Conservation (phyloP, 345 rosid species). For the Salix brachista region DNA sequence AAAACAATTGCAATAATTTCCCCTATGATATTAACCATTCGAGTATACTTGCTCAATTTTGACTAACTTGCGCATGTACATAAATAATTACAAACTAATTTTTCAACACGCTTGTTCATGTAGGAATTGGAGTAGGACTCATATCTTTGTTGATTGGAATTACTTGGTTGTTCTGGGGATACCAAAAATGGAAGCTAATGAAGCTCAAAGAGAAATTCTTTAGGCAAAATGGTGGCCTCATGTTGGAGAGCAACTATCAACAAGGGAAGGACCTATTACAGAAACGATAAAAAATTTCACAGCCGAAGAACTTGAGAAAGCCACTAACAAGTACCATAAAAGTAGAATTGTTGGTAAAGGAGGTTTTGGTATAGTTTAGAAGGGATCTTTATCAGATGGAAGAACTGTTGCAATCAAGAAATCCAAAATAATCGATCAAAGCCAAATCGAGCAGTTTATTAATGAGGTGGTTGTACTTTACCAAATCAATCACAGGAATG, state of each 20-base stretch:
- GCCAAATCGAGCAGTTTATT: neutral
- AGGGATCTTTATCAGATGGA: neutral
- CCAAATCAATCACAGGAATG: constrained; percentile 1
- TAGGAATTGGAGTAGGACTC: too few relatives aligned
- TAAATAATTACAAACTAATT: too few relatives aligned
- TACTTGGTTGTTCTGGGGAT: too few relatives aligned
- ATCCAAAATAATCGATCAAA: neutral
- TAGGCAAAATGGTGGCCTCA: neutral
- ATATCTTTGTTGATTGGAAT: too few relatives aligned
- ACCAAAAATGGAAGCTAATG: neutral
- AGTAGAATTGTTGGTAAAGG: neutral
- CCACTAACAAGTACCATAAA: neutral
- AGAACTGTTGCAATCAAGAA: neutral
- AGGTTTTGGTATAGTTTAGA: neutral
- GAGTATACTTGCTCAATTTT: too few relatives aligned
- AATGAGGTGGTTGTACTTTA: neutral
- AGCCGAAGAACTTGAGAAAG: neutral
- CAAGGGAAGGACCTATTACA: neutral
- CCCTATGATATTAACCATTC: too few relatives aligned
- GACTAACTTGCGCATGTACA: too few relatives aligned
- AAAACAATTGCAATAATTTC: too few relatives aligned
- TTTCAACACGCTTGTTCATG: too few relatives aligned
- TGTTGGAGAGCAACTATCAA: neutral
- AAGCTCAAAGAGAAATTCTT: too few relatives aligned
- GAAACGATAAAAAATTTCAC: neutral